Percentiles rank a stretch among this genome's conserved stretches.
phyloP scores from a whole-genome alignment of 192 early-diverging fungal species.

The Coemansia asiatica region DNA sequence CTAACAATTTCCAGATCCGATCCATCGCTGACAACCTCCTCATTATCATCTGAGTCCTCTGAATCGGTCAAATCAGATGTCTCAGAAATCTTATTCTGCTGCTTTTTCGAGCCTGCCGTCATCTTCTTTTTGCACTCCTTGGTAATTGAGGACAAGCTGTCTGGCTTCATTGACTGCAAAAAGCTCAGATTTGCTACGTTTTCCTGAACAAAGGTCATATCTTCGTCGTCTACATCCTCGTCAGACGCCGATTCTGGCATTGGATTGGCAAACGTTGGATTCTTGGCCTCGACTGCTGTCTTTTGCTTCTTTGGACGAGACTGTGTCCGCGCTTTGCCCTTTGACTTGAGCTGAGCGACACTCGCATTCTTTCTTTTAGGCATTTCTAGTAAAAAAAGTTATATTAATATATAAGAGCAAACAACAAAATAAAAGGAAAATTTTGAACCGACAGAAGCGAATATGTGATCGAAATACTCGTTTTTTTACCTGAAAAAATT shows the following conservation, averaged over 20 bases:
- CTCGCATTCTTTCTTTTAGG: slow-evolving; percentile 9
- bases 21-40: slow-evolving; percentile 18
- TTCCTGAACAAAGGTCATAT: slow-evolving; percentile 46
- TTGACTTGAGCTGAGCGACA: slow-evolving; percentile 11
- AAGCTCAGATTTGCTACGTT: slow-evolving; percentile 38
- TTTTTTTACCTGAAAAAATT: slow-evolving; percentile 8
- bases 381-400: background rate
- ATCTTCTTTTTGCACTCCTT: slow-evolving; percentile 41
- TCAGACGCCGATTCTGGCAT: slow-evolving; percentile 12
- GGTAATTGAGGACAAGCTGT: slow-evolving; percentile 26
- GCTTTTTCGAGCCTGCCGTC: slow-evolving; percentile 1
- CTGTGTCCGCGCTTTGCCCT: slow-evolving; percentile 4
- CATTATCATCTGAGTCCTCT: slow-evolving; percentile 22
- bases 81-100: slow-evolving; percentile 3
- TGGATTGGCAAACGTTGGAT: background rate
- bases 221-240: slow-evolving; percentile 45
- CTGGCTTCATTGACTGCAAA: slow-evolving; percentile 32
- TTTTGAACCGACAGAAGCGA: background rate
- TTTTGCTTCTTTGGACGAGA: background rate
- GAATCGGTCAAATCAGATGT: slow-evolving; percentile 15
- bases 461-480: background rate
- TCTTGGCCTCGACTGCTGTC: slow-evolving; percentile 5
- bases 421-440: background rate
- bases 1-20: slow-evolving; percentile 36
- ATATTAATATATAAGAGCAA: slow-evolving; percentile 6